Evolutionary conservation across 2,329 filamentous ascomycete genomes (phyloP).

Genomic region (Colletotrichum chrysophilum): DNA sequence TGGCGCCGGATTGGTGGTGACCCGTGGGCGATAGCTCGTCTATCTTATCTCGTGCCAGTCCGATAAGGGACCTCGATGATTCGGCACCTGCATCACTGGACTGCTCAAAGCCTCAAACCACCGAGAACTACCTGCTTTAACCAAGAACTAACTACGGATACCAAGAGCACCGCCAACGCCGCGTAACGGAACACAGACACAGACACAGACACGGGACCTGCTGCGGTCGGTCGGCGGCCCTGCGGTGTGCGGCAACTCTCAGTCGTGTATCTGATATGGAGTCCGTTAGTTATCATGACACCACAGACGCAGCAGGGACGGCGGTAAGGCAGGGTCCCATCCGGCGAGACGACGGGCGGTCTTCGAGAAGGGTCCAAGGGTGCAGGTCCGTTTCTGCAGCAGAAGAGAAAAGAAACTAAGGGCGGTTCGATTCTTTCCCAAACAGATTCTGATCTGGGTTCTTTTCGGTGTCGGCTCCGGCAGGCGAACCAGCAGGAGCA

Average conservation of each 20-base stretch:
- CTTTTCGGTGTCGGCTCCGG: neutral
- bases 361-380: constrained; percentile 1
- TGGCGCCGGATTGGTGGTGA: neutral
- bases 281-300: neutral
- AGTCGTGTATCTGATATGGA: neutral
- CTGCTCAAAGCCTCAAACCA: neutral
- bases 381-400: neutral
- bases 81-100: neutral
- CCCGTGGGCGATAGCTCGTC: neutral
- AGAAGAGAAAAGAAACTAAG: neutral
- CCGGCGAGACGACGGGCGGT: neutral
- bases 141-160: neutral
- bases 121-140: neutral
- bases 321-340: neutral
- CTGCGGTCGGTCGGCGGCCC: neutral
- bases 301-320: constrained; percentile 9
- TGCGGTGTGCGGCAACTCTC: neutral
- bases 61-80: neutral
- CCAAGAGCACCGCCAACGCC: neutral
- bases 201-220: neutral
- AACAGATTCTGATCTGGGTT: neutral
- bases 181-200: neutral
- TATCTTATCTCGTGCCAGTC: neutral
- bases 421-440: too few relatives aligned
- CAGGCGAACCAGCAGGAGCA: neutral